phyloP scores from a whole-genome alignment of 306 rosid species.

The Corylus americana region DNA sequence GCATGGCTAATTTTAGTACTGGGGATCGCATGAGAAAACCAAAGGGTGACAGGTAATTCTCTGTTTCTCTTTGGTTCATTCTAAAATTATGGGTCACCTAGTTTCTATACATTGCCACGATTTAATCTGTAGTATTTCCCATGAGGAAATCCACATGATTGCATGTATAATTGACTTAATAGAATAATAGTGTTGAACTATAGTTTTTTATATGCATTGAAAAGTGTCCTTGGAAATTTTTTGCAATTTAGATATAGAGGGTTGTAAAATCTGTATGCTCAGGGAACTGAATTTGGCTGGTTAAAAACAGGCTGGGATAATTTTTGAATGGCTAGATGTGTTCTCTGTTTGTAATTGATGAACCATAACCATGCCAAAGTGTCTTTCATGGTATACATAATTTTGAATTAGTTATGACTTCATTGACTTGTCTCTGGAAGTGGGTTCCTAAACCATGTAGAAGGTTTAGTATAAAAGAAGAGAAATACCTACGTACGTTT shows the following conservation, averaged over 20 bases:
- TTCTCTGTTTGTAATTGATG: not conserved
- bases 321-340: not conserved
- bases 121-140: not conserved
- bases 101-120: not conserved
- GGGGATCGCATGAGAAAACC: slow-evolving; percentile 91
- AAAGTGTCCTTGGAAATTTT: no score
- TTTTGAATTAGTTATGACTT: not conserved
- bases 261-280: not conserved
- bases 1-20: slow-evolving; percentile 92
- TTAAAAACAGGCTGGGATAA: not conserved
- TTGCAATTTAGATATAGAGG: not conserved
- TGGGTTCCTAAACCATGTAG: not conserved
- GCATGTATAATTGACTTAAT: not conserved
- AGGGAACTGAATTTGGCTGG: not conserved
- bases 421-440: not conserved
- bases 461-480: no score
- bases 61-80: slow-evolving; percentile 3
- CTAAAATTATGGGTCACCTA: not conserved
- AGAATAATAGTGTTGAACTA: not conserved
- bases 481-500: not conserved
- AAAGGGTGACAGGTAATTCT: slow-evolving; percentile 80
- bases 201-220: no score
- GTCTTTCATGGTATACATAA: not conserved
- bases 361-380: not conserved
- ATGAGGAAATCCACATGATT: not conserved